Evolutionary conservation across 805 yeast genomes (phyloP).

Genomic region (Danielozyma ontarioensis): DNA sequence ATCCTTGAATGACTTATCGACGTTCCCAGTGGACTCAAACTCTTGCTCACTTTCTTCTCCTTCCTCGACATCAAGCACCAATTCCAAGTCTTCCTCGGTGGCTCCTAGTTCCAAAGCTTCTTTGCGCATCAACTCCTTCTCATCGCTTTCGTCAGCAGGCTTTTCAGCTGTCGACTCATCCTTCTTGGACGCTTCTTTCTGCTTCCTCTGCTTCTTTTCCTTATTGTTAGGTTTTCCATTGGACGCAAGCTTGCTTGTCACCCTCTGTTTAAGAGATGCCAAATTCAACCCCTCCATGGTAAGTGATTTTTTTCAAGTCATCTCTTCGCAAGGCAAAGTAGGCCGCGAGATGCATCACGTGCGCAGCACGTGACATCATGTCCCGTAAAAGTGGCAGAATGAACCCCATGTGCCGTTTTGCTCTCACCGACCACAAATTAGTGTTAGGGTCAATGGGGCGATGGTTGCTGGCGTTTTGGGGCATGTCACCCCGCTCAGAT

Average conservation of each 20-base stretch:
- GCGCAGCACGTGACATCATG: no score
- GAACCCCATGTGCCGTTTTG: no score
- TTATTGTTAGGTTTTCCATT: constrained; percentile 1
- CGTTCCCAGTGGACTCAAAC: constrained; percentile 36
- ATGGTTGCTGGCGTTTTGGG: no score
- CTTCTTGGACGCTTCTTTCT: constrained; percentile 4
- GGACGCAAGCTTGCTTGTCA: constrained; percentile 12
- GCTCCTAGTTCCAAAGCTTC: constrained; percentile 86
- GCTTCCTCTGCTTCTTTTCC: constrained; percentile 1
- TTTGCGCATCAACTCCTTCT: constrained; percentile 46
- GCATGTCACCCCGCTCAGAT: no score
- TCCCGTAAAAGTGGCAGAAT: no score
- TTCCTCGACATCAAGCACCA: constrained; percentile 51
- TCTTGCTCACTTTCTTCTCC: constrained; percentile 51
- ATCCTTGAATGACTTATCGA: constrained; percentile 39
- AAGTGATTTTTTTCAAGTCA: no score
- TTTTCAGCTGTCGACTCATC: no score
- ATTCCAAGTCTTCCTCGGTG: constrained; percentile 69
- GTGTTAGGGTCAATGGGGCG: no score
- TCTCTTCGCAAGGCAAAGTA: no score
- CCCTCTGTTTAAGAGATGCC: constrained; percentile 60
- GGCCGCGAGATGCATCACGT: no score
- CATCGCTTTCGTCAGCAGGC: constrained; percentile 5
- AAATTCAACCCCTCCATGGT: constrained; percentile 45
- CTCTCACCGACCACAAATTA: no score